Evolutionary conservation across 116 monocot genomes (phyloP).

Genomic region (Posidonia oceanica): DNA sequence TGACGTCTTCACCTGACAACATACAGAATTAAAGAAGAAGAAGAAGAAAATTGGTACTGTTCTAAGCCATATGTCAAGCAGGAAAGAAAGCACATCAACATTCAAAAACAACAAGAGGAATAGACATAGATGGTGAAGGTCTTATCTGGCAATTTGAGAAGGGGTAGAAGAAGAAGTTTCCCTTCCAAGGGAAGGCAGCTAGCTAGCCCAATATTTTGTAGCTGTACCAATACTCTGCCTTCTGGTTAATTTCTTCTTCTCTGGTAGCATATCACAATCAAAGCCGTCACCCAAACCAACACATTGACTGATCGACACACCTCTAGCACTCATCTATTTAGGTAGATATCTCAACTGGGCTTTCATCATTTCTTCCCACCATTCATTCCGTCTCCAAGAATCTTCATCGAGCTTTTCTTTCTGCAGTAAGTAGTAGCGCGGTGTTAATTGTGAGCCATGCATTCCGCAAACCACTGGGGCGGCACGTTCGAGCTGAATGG

Average conservation of each 20-base stretch:
- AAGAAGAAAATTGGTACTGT: neutral
- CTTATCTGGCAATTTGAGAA: neutral
- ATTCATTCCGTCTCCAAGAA: neutral
- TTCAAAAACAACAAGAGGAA: neutral
- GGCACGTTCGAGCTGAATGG: slow-evolving; percentile 68
- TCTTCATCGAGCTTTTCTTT: neutral
- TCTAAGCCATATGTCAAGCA: neutral
- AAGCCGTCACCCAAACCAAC: neutral
- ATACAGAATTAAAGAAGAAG: neutral
- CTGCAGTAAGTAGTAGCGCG: too few relatives aligned
- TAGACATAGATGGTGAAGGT: neutral
- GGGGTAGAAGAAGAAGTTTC: neutral
- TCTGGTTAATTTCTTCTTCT: neutral
- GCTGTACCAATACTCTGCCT: neutral
- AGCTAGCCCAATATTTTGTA: too few relatives aligned
- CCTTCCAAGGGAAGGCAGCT: neutral
- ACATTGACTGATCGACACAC: neutral
- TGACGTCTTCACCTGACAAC: neutral
- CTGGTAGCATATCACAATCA: neutral
- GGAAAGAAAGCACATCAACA: neutral
- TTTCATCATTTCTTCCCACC: neutral
- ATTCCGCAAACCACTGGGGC: slow-evolving; percentile 74
- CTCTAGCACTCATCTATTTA: neutral
- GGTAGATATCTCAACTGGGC: neutral
- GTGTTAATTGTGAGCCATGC: slow-evolving; percentile 11